Evolutionary conservation across 2,329 filamentous ascomycete species (phyloP).

Genomic region (Amauroascus niger): DNA sequence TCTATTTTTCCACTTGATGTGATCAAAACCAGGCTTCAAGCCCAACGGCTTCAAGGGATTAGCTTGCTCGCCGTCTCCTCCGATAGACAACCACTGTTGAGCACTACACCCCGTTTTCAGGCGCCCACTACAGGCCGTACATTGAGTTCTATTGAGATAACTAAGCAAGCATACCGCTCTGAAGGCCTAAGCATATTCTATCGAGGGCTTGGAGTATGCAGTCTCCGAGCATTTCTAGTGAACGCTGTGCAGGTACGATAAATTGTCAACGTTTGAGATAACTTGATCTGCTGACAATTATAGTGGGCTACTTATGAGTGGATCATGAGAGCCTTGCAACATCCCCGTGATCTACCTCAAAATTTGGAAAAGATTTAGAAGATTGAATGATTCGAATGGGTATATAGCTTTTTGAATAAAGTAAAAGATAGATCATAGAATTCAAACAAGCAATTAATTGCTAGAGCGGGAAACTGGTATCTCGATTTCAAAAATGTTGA

Average conservation of each 20-base stretch:
- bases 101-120: slow-evolving; percentile 10
- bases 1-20: slow-evolving; percentile 88
- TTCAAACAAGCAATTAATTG: background rate
- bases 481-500: background rate
- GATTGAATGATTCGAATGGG: background rate
- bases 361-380: background rate
- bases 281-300: slow-evolving; percentile 9
- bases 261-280: background rate
- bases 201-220: slow-evolving; percentile 68
- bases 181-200: slow-evolving; percentile 59
- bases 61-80: slow-evolving; percentile 1
- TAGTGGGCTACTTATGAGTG: slow-evolving; percentile 88
- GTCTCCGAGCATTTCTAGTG: slow-evolving; percentile 75
- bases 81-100: slow-evolving; percentile 22
- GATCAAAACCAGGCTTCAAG: slow-evolving; percentile 85
- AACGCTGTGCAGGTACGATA: slow-evolving; percentile 63
- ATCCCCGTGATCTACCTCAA: slow-evolving; percentile 1
- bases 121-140: slow-evolving; percentile 13
- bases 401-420: background rate
- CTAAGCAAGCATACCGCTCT: slow-evolving; percentile 54
- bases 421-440: background rate
- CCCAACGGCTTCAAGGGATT: slow-evolving; percentile 41
- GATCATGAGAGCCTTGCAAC: slow-evolving; percentile 52
- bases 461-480: background rate
- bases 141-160: slow-evolving; percentile 53